Evolutionary conservation across 2,329 filamentous ascomycete genomes (phyloP).

Genomic region (Aureobasidium sp.): DNA sequence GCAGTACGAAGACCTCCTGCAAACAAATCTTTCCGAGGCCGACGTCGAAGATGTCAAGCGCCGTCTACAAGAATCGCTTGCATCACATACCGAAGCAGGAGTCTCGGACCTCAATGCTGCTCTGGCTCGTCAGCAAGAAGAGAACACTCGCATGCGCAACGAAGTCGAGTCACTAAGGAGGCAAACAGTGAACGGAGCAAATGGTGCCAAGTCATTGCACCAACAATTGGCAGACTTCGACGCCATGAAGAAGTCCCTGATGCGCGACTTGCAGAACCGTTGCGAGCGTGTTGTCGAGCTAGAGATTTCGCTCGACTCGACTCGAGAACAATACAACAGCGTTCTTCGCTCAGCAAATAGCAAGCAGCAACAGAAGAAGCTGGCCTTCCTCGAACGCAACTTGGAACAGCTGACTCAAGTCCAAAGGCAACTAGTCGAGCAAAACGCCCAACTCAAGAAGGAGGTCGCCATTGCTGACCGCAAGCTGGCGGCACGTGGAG

Average conservation of each 20-base stretch:
- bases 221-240: constrained; percentile 99
- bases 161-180: constrained; percentile 79
- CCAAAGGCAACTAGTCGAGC: constrained; percentile 93
- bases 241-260: constrained; percentile 98
- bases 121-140: constrained; percentile 67
- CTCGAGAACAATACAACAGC: constrained; percentile 97
- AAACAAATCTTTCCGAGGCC: constrained; percentile 67
- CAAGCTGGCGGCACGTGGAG: constrained; percentile 92
- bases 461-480: constrained; percentile 97
- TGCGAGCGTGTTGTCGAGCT: constrained; percentile 96
- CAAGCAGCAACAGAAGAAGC: constrained; percentile 99
- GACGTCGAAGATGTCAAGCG: constrained; percentile 82
- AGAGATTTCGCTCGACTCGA: constrained; percentile 95
- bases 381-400: constrained; percentile 97
- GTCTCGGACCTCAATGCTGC: constrained; percentile 68
- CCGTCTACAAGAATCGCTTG: constrained; percentile 68
- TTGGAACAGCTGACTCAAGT: constrained; percentile 96
- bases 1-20: constrained; percentile 77
- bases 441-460: constrained; percentile 96
- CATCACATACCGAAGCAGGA: constrained; percentile 60
- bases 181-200: constrained; percentile 53
- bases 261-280: constrained; percentile 96
- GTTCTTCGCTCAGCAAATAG: constrained; percentile 95
- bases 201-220: constrained; percentile 75
- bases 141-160: constrained; percentile 73